phyloP scores from a whole-genome alignment of 1,139 yeast genomes.

The Pichia sp. region DNA sequence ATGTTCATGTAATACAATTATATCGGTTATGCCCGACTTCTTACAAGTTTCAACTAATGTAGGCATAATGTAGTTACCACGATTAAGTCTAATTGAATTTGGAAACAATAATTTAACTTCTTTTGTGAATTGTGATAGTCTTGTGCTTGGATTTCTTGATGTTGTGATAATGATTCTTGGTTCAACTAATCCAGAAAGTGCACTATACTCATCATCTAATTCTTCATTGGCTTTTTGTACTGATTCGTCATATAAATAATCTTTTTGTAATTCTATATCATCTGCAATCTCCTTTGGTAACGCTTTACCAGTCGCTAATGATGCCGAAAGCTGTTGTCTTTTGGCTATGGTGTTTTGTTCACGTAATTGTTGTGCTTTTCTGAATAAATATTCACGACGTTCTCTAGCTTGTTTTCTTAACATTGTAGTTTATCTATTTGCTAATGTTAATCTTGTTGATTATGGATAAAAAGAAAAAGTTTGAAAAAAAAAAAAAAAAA shows the following conservation, averaged over 20 bases:
- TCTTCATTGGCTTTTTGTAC: constrained; percentile 45
- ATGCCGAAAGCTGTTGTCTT: constrained; percentile 78
- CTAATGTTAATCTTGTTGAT: neutral
- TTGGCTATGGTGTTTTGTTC: constrained; percentile 82
- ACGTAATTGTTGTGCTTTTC: constrained; percentile 83
- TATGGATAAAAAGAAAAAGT: neutral
- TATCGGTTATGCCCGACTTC: constrained; percentile 64
- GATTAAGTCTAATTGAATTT: constrained; percentile 76
- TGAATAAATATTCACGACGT: constrained; percentile 84
- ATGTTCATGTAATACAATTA: constrained; percentile 86
- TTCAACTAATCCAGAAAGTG: constrained; percentile 79
- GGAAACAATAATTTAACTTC: constrained; percentile 88
- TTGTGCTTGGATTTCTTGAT: constrained; percentile 82
- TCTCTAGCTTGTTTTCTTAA: constrained; percentile 92
- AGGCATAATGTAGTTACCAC: constrained; percentile 89
- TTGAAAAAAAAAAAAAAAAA: too few relatives aligned
- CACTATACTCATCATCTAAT: constrained; percentile 85
- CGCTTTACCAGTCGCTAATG: constrained; percentile 87
- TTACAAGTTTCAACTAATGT: constrained; percentile 81
- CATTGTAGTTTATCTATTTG: constrained; percentile 31
- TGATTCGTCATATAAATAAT: constrained; percentile 77
- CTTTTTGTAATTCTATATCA: constrained; percentile 71
- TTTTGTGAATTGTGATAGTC: constrained; percentile 83
- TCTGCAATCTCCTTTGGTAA: constrained; percentile 86
- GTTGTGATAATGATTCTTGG: constrained; percentile 94